Percentiles rank a stretch among this genome's conserved stretches.
Evolutionary conservation across 2,329 filamentous ascomycete species (phyloP).

Genomic region (Xylariaceae sp.): DNA sequence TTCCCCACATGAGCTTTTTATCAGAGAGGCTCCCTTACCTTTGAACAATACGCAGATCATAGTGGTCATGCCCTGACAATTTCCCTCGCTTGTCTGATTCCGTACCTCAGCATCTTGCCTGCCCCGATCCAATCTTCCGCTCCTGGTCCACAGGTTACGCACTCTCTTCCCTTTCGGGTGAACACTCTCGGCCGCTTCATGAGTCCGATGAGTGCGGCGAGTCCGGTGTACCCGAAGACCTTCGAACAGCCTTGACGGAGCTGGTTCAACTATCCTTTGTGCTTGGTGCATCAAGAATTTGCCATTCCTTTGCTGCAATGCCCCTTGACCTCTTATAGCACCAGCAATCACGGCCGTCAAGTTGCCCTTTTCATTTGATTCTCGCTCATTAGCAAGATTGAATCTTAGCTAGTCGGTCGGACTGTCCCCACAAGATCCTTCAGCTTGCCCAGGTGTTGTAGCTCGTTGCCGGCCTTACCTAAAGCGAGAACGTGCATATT

Average conservation of each 20-base stretch:
- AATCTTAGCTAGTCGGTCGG: no score
- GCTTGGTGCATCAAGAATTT: not conserved
- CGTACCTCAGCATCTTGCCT: no score
- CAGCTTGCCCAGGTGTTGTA: no score
- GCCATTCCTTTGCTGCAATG: not conserved
- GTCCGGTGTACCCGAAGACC: slow-evolving; percentile 9
- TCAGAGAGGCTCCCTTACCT: not conserved
- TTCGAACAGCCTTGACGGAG: not conserved
- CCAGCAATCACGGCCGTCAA: no score
- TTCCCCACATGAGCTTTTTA: not conserved
- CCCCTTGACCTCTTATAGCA: not conserved
- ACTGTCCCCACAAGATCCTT: not conserved
- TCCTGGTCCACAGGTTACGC: slow-evolving; percentile 5
- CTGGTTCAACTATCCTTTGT: not conserved
- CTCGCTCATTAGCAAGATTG: not conserved
- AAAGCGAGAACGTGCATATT: no score
- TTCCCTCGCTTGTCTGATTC: no score
- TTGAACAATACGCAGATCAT: not conserved
- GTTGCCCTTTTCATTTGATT: not conserved
- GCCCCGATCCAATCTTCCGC: no score
- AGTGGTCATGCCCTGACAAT: not conserved
- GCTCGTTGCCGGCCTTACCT: not conserved
- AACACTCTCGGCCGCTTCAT: slow-evolving; percentile 16
- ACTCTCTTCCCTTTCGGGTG: not conserved
- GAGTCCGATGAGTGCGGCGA: no score